These are phyloP conservation scores for Backusella morwellensis DNA, from an alignment of 192 early-diverging fungal genomes.

Conservation along the genomic window DNA sequence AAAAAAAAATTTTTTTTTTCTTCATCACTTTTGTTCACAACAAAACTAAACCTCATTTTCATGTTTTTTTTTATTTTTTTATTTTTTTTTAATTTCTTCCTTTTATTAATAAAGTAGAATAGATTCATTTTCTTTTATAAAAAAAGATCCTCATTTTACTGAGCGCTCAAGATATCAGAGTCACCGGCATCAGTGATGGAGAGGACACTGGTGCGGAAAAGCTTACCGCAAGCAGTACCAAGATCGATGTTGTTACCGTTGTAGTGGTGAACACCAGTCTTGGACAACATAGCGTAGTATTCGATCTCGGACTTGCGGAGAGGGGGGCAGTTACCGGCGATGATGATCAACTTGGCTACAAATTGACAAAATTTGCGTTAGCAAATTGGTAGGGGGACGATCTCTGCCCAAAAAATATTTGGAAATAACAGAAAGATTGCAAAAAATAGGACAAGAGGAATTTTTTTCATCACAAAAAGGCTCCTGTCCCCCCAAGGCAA, in stretches of 20 bases:
- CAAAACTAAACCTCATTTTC: background rate
- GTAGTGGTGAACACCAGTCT: slow-evolving; percentile 99
- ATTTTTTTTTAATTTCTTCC: too few relatives aligned
- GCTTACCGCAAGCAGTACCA: slow-evolving; percentile 99
- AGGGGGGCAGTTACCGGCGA: slow-evolving; percentile 99
- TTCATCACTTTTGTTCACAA: too few relatives aligned
- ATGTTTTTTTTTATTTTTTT: background rate
- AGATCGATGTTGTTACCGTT: slow-evolving; percentile 98
- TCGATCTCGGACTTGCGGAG: slow-evolving; percentile 99
- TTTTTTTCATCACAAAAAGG: background rate
- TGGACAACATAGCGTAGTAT: slow-evolving; percentile 99
- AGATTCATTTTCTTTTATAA: background rate
- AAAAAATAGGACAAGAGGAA: slow-evolving; percentile 14
- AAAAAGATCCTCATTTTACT: slow-evolving; percentile 17
- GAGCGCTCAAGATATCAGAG: slow-evolving; percentile 59
- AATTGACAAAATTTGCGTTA: slow-evolving; percentile 18
- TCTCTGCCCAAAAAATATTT: slow-evolving; percentile 16
- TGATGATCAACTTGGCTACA: slow-evolving; percentile 96
- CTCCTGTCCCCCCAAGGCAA: slow-evolving; percentile 17
- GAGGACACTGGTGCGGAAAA: slow-evolving; percentile 93
- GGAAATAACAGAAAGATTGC: background rate
- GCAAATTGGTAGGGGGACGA: slow-evolving; percentile 14
- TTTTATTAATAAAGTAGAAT: background rate
- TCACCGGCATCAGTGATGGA: slow-evolving; percentile 99
- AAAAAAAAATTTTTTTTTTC: background rate